Conservation (phyloP, 2,329 filamentous ascomycete genomes). For the Hymenoscyphus scutula region DNA sequence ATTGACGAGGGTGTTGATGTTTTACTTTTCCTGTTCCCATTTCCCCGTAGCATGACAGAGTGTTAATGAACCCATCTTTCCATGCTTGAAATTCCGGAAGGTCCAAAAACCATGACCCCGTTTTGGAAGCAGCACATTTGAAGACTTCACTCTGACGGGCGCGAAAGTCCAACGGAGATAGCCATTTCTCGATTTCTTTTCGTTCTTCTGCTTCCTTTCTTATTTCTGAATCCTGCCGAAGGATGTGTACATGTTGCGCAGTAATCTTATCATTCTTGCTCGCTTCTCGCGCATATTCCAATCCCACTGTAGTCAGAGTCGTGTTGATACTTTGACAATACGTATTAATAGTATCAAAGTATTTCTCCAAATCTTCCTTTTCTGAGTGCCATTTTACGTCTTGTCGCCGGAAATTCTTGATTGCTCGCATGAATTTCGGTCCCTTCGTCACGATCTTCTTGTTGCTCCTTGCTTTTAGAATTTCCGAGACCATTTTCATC, state of each 20-base stretch:
- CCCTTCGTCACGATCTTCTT: neutral
- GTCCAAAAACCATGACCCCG: constrained; percentile 19
- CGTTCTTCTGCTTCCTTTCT: constrained; percentile 12
- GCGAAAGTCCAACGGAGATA: constrained; percentile 22
- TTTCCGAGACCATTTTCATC: constrained; percentile 12
- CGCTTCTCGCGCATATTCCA: neutral
- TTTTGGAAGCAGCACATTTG: constrained; percentile 5
- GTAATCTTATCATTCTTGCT: neutral
- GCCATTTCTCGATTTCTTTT: constrained; percentile 22
- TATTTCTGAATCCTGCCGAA: neutral
- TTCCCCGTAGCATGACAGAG: constrained; percentile 19
- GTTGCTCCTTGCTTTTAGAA: constrained; percentile 7
- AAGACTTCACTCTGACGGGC: constrained; percentile 15
- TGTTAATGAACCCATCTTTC: constrained; percentile 18
- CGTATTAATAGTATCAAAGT: neutral
- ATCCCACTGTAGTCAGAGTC: neutral
- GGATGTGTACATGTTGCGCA: too few species aligned
- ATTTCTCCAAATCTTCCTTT: constrained; percentile 13
- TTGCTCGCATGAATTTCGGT: constrained; percentile 4
- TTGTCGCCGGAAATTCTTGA: constrained; percentile 15
- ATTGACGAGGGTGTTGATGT: neutral
- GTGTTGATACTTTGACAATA: constrained; percentile 1
- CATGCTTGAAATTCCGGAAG: constrained; percentile 17
- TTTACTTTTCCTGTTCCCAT: constrained; percentile 22
- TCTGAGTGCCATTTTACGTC: constrained; percentile 20